Percentiles rank a stretch among this genome's conserved stretches.
These are phyloP conservation scores for Salix suchowensis DNA, from an alignment of 345 rosid genomes.

Conservation along the genomic window DNA sequence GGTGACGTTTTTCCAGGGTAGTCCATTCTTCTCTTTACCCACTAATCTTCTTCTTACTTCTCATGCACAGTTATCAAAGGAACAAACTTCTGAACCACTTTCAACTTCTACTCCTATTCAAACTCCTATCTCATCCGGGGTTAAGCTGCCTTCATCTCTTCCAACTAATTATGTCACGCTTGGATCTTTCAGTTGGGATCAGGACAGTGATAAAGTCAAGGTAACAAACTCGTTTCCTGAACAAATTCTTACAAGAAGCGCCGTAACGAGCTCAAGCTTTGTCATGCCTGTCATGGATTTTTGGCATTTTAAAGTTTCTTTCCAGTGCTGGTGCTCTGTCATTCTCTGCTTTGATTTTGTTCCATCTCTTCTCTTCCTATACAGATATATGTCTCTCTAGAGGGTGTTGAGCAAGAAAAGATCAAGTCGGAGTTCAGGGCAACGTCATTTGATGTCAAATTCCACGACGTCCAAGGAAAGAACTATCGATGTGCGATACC, in stretches of 20 bases:
- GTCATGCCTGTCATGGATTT: not conserved
- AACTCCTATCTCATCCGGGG: conserved; percentile 38
- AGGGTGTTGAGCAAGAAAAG: conserved; percentile 72
- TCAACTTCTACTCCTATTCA: conserved; percentile 30
- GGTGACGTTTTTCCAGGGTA: not conserved
- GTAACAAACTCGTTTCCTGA: conserved; percentile 22
- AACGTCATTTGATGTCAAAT: conserved; percentile 59
- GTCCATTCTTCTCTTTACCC: not conserved
- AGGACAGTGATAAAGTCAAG: conserved; percentile 92
- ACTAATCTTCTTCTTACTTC: not conserved
- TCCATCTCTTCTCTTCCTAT: not conserved
- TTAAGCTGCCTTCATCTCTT: conserved; percentile 33
- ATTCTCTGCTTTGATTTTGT: not conserved
- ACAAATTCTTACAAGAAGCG: not conserved
- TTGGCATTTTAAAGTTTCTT: not conserved
- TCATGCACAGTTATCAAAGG: conserved; percentile 31
- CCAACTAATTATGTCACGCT: conserved; percentile 47
- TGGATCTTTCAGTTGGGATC: conserved; percentile 92
- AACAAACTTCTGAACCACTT: conserved; percentile 12
- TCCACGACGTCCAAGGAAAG: conserved; percentile 79
- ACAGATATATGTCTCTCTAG: conserved; percentile 73
- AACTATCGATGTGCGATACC: conserved; percentile 68
- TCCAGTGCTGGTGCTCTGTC: not conserved
- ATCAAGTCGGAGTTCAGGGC: conserved; percentile 65
- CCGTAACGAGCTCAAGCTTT: not conserved